Percentiles rank a stretch among this genome's conserved stretches.
Evolutionary conservation across 352 stramenopile species (phyloP).

Genomic region (Bremia lactucae): DNA sequence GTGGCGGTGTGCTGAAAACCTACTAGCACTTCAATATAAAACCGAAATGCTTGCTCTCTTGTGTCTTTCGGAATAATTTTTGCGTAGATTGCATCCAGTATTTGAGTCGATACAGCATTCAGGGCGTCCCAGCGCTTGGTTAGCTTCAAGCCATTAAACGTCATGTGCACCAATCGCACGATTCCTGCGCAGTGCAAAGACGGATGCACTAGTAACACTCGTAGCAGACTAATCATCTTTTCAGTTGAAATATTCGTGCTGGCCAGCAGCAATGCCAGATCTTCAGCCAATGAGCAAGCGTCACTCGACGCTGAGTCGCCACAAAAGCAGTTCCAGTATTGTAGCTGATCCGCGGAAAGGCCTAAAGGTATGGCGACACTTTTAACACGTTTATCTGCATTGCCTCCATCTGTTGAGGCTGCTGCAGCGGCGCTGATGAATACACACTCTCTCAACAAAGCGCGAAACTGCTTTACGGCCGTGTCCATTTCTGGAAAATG

Average conservation of each 20-base stretch:
- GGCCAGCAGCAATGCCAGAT: conserved; percentile 55
- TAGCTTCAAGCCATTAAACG: conserved; percentile 56
- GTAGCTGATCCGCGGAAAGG: conserved; percentile 29
- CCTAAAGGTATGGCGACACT: conserved; percentile 8
- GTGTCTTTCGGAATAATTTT: conserved; percentile 22
- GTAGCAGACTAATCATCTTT: conserved; percentile 26
- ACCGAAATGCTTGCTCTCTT: conserved; percentile 18
- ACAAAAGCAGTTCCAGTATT: conserved; percentile 41
- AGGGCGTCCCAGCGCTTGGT: conserved; percentile 68
- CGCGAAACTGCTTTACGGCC: conserved; percentile 29
- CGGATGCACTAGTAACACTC: conserved; percentile 24
- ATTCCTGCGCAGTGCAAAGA: conserved; percentile 30
- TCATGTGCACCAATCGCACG: conserved; percentile 41
- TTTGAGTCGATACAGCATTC: conserved; percentile 20
- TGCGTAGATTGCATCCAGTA: conserved; percentile 31
- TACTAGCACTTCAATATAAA: conserved; percentile 59
- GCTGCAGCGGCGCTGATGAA: conserved; percentile 16
- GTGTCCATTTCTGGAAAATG: conserved; percentile 26
- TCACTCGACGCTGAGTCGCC: conserved; percentile 15
- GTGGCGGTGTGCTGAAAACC: conserved; percentile 69
- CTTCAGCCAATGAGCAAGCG: conserved; percentile 18
- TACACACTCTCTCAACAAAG: conserved; percentile 30
- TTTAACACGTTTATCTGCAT: conserved; percentile 1
- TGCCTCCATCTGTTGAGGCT: background rate
- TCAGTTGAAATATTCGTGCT: conserved; percentile 30